These are phyloP conservation scores for Pleodorina starrii DNA, from an alignment of 139 green algal species.

Conservation along the genomic window DNA sequence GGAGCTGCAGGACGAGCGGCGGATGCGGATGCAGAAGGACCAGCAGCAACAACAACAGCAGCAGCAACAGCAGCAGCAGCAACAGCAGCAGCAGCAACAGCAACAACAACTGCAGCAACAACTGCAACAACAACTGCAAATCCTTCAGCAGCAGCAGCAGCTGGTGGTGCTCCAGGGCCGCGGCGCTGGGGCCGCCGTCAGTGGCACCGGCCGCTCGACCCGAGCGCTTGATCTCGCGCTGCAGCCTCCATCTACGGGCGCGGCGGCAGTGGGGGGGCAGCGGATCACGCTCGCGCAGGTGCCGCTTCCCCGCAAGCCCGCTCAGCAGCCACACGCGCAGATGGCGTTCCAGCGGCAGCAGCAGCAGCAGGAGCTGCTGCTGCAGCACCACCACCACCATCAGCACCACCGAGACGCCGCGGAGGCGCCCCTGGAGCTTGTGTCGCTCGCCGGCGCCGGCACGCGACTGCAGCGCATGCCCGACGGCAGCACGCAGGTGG, in stretches of 20 bases:
- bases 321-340: neutral
- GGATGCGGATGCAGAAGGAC: neutral
- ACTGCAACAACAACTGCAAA: too few relatives aligned
- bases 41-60: neutral
- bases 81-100: neutral
- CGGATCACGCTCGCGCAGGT: neutral
- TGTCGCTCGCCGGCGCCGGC: neutral
- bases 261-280: neutral
- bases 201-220: neutral
- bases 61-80: neutral
- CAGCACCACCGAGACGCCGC: neutral
- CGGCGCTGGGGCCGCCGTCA: neutral
- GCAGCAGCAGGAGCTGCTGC: slow-evolving; percentile 2
- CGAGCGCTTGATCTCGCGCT: neutral
- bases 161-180: neutral
- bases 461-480: slow-evolving; percentile 4
- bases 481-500: neutral
- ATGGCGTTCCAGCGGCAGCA: neutral
- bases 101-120: neutral
- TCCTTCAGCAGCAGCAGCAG: neutral
- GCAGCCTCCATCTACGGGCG: neutral
- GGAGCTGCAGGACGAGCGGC: slow-evolving; percentile 30
- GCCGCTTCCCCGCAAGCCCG: neutral
- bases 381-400: neutral
- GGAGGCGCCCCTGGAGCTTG: neutral